Evolutionary conservation across 139 green algal genomes (phyloP).

Genomic region (Marvania coccoides): DNA sequence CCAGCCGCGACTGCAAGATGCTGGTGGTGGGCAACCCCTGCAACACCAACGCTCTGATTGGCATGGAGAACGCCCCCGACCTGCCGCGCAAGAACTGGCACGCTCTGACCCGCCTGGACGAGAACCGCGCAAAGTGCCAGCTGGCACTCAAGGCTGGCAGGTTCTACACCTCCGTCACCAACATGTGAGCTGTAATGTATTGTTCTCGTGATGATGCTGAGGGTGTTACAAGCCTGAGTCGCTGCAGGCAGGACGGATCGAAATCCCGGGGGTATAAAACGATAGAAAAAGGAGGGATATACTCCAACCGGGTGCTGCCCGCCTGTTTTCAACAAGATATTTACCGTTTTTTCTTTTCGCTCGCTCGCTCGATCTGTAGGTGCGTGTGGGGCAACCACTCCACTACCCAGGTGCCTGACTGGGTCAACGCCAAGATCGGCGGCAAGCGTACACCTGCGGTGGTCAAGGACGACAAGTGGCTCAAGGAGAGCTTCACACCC

Average conservation of each 20-base stretch:
- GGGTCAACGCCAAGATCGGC: constrained; percentile 84
- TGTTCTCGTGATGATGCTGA: no score
- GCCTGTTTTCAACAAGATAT: no score
- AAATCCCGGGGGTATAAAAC: no score
- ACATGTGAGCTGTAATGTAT: constrained; percentile 42
- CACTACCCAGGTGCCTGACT: constrained; percentile 92
- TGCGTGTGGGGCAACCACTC: constrained; percentile 95
- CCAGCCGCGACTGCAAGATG: constrained; percentile 68
- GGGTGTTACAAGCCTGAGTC: no score
- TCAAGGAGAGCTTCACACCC: constrained; percentile 84
- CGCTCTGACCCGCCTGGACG: constrained; percentile 68
- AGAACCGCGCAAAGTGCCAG: constrained; percentile 91
- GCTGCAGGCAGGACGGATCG: no score
- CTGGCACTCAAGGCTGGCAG: constrained; percentile 78
- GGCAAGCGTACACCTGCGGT: constrained; percentile 65
- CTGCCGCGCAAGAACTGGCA: constrained; percentile 81
- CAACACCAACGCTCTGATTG: constrained; percentile 90
- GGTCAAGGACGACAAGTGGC: constrained; percentile 59
- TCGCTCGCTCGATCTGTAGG: no score
- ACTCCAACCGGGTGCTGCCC: no score
- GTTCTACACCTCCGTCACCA: constrained; percentile 83
- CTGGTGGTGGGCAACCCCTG: constrained; percentile 89
- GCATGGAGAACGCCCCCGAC: constrained; percentile 74
- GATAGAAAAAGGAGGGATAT: no score
- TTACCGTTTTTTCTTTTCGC: no score